phyloP scores from a whole-genome alignment of 768 basidiomycete genomes.

The Pleurotus ostreatus region DNA sequence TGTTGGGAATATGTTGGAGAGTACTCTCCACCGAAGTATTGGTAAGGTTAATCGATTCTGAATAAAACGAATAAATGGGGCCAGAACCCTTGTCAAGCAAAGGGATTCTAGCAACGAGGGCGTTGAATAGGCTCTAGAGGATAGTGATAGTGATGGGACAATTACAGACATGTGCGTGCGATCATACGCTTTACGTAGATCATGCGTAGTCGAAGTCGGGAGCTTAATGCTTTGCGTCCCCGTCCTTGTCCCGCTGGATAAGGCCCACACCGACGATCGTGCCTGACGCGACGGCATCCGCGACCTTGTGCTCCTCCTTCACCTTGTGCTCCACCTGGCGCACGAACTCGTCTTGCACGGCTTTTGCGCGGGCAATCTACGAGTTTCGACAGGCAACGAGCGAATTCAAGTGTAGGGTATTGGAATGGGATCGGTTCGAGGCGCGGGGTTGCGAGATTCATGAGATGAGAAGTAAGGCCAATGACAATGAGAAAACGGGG shows the following conservation, averaged over 20 bases:
- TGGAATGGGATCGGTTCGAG: background rate
- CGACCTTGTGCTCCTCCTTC: constrained; percentile 66
- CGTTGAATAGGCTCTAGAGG: too few species aligned
- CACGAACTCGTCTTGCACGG: constrained; percentile 68
- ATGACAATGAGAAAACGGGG: background rate
- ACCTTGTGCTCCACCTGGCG: constrained; percentile 61
- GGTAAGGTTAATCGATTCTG: too few species aligned
- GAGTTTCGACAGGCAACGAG: background rate
- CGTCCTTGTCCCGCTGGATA: constrained; percentile 49
- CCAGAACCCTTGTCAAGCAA: too few species aligned
- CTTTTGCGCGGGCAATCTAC: constrained; percentile 53
- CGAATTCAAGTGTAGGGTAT: background rate
- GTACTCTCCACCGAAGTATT: too few species aligned
- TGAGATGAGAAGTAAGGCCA: background rate
- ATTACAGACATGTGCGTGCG: too few species aligned
- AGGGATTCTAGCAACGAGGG: too few species aligned
- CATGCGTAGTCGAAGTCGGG: too few species aligned
- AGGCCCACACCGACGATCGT: constrained; percentile 75
- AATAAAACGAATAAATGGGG: too few species aligned
- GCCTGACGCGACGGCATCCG: constrained; percentile 68
- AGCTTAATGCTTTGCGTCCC: background rate
- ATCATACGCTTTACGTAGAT: too few species aligned
- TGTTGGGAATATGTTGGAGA: too few species aligned
- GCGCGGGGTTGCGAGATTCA: background rate
- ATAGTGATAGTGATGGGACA: too few species aligned